Evolutionary conservation across 1,284 basidiomycete genomes (phyloP).

Genomic region (Erythrobasidium hasegawianum): DNA sequence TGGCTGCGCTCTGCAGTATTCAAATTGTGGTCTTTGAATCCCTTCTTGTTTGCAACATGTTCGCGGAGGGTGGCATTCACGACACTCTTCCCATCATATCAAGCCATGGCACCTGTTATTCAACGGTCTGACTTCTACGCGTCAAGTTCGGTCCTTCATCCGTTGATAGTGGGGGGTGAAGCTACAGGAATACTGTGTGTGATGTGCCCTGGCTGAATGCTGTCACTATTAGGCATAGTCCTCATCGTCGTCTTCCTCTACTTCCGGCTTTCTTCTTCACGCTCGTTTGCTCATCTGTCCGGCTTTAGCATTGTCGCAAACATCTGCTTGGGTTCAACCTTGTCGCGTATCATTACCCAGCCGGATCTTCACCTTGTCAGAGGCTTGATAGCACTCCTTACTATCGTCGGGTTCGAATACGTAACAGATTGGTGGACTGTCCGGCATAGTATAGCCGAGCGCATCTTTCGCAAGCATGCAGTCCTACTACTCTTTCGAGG

Average conservation of each 20-base stretch:
- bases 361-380: conserved; percentile 33
- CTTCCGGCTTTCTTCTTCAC: conserved; percentile 20
- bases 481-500: background rate
- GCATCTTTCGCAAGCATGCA: background rate
- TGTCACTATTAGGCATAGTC: conserved; percentile 22
- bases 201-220: no score
- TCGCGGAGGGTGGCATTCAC: background rate
- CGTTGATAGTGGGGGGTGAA: conserved; percentile 24
- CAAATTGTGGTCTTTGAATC: no score
- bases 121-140: conserved; percentile 28
- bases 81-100: background rate
- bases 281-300: conserved; percentile 14
- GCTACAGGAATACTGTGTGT: no score
- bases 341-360: conserved; percentile 36
- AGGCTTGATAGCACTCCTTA: conserved; percentile 32
- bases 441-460: background rate
- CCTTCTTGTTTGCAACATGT: background rate
- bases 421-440: conserved; percentile 23
- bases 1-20: background rate
- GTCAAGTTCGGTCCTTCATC: conserved; percentile 17
- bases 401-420: conserved; percentile 33
- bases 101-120: conserved; percentile 13
- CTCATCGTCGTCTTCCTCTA: conserved; percentile 32
- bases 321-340: conserved; percentile 29
- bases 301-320: conserved; percentile 32